Evolutionary conservation across 768 basidiomycete species (phyloP).

Genomic region (Rhizopogon vesiculosus): DNA sequence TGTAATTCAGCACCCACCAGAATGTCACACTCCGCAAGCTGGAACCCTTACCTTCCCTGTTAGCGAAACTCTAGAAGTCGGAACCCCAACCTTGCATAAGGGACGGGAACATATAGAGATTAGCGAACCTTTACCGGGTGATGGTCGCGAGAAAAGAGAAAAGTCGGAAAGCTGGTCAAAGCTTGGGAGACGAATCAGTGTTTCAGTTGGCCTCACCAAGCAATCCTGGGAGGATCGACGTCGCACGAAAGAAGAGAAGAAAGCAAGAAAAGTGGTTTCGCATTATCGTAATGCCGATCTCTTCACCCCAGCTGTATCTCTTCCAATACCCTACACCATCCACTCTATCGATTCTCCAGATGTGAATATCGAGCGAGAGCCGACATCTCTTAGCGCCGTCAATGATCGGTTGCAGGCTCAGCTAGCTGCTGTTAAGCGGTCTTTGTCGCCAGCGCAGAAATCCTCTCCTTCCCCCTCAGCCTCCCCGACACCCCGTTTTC

Average conservation of each 20-base stretch:
- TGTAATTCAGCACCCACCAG: background rate
- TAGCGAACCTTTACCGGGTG: slow-evolving; percentile 26
- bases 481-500: slow-evolving; percentile 15
- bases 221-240: slow-evolving; percentile 21
- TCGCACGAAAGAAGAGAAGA: slow-evolving; percentile 30
- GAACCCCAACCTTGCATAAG: background rate
- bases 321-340: slow-evolving; percentile 5
- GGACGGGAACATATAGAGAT: slow-evolving; percentile 1
- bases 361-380: slow-evolving; percentile 12
- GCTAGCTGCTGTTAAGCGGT: slow-evolving; percentile 22
- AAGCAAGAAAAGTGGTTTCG: slow-evolving; percentile 24
- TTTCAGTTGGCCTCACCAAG: slow-evolving; percentile 44
- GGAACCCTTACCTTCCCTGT: slow-evolving; percentile 15
- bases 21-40: background rate
- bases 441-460: slow-evolving; percentile 15
- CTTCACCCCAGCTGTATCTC: slow-evolving; percentile 8
- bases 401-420: slow-evolving; percentile 21
- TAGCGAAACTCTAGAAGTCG: background rate
- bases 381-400: slow-evolving; percentile 19
- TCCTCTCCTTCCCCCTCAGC: slow-evolving; percentile 14
- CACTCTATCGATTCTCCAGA: slow-evolving; percentile 2
- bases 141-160: slow-evolving; percentile 32
- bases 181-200: slow-evolving; percentile 58
- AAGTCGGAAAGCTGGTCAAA: slow-evolving; percentile 56
- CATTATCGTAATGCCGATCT: slow-evolving; percentile 24